These are phyloP conservation scores for Conidiobolus incongruus DNA, from an alignment of 371 early-diverging fungal genomes.

Conservation along the genomic window DNA sequence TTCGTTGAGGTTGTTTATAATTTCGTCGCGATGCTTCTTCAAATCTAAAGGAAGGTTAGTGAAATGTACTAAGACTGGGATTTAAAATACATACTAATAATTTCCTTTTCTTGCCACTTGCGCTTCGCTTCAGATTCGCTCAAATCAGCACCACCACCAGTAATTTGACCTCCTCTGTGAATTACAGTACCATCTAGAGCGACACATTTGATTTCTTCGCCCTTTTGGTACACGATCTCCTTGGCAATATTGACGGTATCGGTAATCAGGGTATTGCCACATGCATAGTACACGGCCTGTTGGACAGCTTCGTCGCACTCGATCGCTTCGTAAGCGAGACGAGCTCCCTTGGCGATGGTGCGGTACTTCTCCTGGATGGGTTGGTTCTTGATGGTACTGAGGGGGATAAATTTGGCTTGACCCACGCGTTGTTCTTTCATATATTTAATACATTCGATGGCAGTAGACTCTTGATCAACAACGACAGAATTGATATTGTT, in stretches of 20 bases:
- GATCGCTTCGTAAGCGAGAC: conserved; percentile 72
- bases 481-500: conserved; percentile 60
- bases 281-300: conserved; percentile 63
- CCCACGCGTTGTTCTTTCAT: conserved; percentile 85
- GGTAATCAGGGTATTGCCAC: conserved; percentile 72
- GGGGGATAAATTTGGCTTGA: conserved; percentile 83
- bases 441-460: conserved; percentile 65
- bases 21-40: conserved; percentile 36
- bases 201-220: conserved; percentile 71
- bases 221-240: conserved; percentile 54
- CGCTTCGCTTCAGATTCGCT: conserved; percentile 18
- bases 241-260: conserved; percentile 71
- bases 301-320: conserved; percentile 58
- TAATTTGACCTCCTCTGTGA: conserved; percentile 89
- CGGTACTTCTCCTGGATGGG: conserved; percentile 60
- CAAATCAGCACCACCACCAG: conserved; percentile 37
- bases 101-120: conserved; percentile 72
- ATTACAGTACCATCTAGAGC: conserved; percentile 85
- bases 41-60: conserved; percentile 12
- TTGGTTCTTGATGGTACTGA: conserved; percentile 52
- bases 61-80: background rate
- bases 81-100: conserved; percentile 23
- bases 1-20: conserved; percentile 42
- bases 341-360: conserved; percentile 45
- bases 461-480: conserved; percentile 50